These are phyloP conservation scores for Chenopodium suecicum DNA, from an alignment of 148 eudicot species.

Conservation along the genomic window DNA sequence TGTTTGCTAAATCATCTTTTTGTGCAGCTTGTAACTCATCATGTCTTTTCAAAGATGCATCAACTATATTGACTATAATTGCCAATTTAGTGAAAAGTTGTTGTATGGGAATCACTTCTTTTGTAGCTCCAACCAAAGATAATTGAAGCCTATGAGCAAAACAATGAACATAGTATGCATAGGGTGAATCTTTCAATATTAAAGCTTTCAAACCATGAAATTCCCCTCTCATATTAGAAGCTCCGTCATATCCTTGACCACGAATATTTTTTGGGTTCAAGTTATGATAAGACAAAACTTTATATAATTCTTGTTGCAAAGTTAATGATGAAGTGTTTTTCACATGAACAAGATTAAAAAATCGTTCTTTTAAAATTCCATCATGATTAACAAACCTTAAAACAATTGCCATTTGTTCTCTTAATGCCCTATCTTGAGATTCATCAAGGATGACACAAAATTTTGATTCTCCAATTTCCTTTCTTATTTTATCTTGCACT, in stretches of 20 bases:
- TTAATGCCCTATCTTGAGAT: not conserved
- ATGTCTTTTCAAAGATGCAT: too few relatives aligned
- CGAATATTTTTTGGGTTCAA: too few relatives aligned
- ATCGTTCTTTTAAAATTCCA: too few relatives aligned
- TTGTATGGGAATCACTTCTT: not conserved
- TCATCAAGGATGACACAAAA: not conserved
- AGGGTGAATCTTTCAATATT: not conserved
- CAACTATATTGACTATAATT: too few relatives aligned
- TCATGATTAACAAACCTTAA: not conserved
- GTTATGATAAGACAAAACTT: too few relatives aligned
- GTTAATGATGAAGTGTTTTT: too few relatives aligned
- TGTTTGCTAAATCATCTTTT: not conserved
- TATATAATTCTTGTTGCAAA: too few relatives aligned
- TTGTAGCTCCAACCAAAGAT: not conserved
- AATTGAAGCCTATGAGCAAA: not conserved
- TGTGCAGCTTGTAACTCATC: not conserved
- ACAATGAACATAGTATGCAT: not conserved
- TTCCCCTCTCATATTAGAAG: not conserved
- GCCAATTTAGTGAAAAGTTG: too few relatives aligned
- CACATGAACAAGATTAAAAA: too few relatives aligned
- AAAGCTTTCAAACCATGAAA: constrained; percentile 4
- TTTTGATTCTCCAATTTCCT: not conserved
- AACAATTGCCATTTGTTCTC: not conserved
- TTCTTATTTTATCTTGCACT: not conserved
- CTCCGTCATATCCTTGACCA: too few relatives aligned